These are phyloP conservation scores for Thraustotheca clavata DNA, from an alignment of 352 stramenopile species.

Conservation along the genomic window DNA sequence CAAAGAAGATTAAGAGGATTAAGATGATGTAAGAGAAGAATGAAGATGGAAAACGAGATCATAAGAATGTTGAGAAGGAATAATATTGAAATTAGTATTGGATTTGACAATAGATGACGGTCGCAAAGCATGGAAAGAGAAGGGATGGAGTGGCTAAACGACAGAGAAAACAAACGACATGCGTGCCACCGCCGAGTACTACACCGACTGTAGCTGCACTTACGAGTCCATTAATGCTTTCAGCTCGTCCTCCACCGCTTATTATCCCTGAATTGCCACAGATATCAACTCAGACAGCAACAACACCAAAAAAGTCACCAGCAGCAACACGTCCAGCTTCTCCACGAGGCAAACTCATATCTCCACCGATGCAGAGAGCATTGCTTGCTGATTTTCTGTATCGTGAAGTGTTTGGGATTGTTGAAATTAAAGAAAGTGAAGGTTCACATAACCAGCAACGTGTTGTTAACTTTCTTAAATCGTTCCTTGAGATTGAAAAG, in stretches of 20 bases:
- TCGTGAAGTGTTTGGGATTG: conserved; percentile 77
- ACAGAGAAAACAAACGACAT: too few species aligned
- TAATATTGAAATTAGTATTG: too few species aligned
- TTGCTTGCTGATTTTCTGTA: conserved; percentile 56
- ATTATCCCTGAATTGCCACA: not conserved
- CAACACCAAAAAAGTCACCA: not conserved
- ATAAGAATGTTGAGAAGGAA: too few species aligned
- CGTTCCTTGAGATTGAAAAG: conserved; percentile 62
- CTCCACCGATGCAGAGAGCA: not conserved
- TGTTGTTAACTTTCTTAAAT: conserved; percentile 74
- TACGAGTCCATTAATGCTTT: not conserved
- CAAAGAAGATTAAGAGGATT: too few species aligned
- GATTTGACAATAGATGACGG: too few species aligned
- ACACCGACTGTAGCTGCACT: not conserved
- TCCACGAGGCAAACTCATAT: not conserved
- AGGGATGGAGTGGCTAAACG: too few species aligned
- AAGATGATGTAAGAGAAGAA: too few species aligned
- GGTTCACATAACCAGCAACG: conserved; percentile 59
- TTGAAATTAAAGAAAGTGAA: conserved; percentile 70
- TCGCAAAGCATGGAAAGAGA: too few species aligned
- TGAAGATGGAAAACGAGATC: too few species aligned
- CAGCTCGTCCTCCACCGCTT: not conserved
- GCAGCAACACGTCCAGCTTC: conserved; percentile 4
- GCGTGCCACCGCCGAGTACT: too few species aligned
- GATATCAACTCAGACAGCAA: not conserved